Evolutionary conservation across 2,329 filamentous ascomycete genomes (phyloP).

Genomic region (Fusarium nodosum): DNA sequence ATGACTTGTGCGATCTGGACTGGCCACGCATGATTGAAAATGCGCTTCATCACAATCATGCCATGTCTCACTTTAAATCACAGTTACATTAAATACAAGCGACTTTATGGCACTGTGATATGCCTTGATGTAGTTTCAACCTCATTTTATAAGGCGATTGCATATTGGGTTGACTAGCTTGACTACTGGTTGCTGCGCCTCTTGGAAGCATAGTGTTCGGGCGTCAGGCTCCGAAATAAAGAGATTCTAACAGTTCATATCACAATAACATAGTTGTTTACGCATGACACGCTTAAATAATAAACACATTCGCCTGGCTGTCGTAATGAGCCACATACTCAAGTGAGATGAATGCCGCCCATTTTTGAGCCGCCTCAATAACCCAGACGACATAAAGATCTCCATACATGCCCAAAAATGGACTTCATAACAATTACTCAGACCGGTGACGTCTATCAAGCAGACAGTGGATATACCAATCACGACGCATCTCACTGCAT

Average conservation of each 20-base stretch:
- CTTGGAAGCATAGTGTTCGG: constrained; percentile 18
- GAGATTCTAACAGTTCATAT: neutral
- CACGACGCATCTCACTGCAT: neutral
- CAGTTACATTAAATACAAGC: constrained; percentile 18
- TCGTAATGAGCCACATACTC: constrained; percentile 9
- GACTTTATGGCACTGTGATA: constrained; percentile 11
- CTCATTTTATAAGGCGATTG: constrained; percentile 19
- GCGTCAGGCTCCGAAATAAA: constrained; percentile 22
- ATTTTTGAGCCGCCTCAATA: neutral
- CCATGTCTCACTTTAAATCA: constrained; percentile 20
- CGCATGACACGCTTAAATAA: neutral
- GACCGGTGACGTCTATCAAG: neutral
- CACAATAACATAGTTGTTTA: neutral
- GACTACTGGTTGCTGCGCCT: constrained; percentile 29
- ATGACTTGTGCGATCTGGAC: constrained; percentile 25
- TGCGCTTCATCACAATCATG: constrained; percentile 11
- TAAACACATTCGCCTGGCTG: constrained; percentile 13
- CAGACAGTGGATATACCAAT: neutral
- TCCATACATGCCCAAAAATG: constrained; percentile 5
- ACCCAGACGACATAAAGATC: constrained; percentile 25
- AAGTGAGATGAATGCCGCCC: constrained; percentile 6
- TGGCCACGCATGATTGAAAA: constrained; percentile 32
- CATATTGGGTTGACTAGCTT: constrained; percentile 3
- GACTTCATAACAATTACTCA: neutral
- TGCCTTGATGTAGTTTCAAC: constrained; percentile 15